Conservation (phyloP, 805 yeast species). For the Candida yuanshanica region DNA sequence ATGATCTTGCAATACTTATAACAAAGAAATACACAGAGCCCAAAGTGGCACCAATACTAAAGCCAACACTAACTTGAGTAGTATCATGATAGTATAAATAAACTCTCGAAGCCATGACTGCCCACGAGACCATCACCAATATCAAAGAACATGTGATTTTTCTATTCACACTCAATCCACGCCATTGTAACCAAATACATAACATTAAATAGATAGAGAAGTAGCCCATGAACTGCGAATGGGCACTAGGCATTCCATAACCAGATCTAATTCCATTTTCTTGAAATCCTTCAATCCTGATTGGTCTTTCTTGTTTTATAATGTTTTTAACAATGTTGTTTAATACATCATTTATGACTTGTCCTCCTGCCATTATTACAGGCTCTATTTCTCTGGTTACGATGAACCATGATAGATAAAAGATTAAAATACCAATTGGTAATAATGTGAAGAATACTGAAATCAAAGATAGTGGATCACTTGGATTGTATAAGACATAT, state of each 20-base stretch:
- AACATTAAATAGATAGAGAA: slow-evolving; percentile 54
- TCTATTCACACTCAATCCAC: slow-evolving; percentile 25
- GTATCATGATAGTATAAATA: slow-evolving; percentile 72
- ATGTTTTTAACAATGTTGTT: slow-evolving; percentile 63
- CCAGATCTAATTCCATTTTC: slow-evolving; percentile 44
- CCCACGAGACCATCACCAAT: slow-evolving; percentile 24
- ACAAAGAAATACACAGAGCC: slow-evolving; percentile 55
- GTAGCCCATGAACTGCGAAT: slow-evolving; percentile 92
- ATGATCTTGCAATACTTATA: slow-evolving; percentile 50
- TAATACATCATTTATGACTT: slow-evolving; percentile 65
- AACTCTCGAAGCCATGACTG: slow-evolving; percentile 66
- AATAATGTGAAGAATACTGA: slow-evolving; percentile 71
- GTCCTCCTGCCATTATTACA: slow-evolving; percentile 79
- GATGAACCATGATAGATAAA: slow-evolving; percentile 80
- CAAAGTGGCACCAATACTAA: slow-evolving; percentile 50
- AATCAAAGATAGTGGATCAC: slow-evolving; percentile 50
- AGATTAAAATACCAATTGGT: slow-evolving; percentile 74
- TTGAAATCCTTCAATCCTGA: slow-evolving; percentile 30
- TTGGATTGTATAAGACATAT: slow-evolving; percentile 70
- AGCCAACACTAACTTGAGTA: slow-evolving; percentile 72
- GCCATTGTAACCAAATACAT: slow-evolving; percentile 38
- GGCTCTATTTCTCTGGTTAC: slow-evolving; percentile 82
- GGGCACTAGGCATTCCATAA: slow-evolving; percentile 97
- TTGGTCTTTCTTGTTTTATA: slow-evolving; percentile 72
- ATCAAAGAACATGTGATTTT: slow-evolving; percentile 27